These are phyloP conservation scores for Blastobotrys petasosporus DNA, from an alignment of 1,139 yeast species.

Conservation along the genomic window DNA sequence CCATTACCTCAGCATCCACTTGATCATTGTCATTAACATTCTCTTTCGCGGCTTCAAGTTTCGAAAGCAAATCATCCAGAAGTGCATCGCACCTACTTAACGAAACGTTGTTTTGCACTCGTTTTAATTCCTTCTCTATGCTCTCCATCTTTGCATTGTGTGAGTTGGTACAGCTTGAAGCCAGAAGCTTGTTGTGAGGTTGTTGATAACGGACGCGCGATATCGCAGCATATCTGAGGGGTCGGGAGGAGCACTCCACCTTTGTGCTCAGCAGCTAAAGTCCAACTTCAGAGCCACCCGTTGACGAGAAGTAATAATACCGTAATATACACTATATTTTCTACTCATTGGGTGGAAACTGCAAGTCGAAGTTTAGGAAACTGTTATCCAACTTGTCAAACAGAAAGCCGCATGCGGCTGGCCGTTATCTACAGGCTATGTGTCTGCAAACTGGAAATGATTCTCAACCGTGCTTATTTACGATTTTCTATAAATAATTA, in stretches of 20 bases:
- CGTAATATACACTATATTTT: too few species aligned
- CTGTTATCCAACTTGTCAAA: neutral
- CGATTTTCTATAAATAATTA: too few species aligned
- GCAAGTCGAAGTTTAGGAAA: too few species aligned
- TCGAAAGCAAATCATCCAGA: slow-evolving; percentile 27
- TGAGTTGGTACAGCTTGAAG: neutral
- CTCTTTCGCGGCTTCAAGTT: slow-evolving; percentile 26
- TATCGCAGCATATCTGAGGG: neutral
- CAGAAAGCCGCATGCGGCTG: neutral
- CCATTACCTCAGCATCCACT: slow-evolving; percentile 1
- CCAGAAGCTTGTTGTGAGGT: neutral
- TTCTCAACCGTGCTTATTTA: too few species aligned
- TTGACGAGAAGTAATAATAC: too few species aligned
- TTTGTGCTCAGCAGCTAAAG: too few species aligned
- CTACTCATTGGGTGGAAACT: too few species aligned
- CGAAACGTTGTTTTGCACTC: slow-evolving; percentile 26
- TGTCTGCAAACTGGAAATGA: too few species aligned
- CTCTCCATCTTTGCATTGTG: slow-evolving; percentile 24
- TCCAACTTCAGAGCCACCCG: too few species aligned
- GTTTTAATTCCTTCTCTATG: slow-evolving; percentile 26
- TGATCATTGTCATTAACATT: slow-evolving; percentile 13
- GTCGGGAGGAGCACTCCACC: neutral
- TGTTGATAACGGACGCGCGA: too few species aligned
- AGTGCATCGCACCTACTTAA: slow-evolving; percentile 29
- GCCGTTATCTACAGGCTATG: neutral